Evolutionary conservation across 2,329 filamentous ascomycete genomes (phyloP).

Genomic region (Dactylellina haptotyla): DNA sequence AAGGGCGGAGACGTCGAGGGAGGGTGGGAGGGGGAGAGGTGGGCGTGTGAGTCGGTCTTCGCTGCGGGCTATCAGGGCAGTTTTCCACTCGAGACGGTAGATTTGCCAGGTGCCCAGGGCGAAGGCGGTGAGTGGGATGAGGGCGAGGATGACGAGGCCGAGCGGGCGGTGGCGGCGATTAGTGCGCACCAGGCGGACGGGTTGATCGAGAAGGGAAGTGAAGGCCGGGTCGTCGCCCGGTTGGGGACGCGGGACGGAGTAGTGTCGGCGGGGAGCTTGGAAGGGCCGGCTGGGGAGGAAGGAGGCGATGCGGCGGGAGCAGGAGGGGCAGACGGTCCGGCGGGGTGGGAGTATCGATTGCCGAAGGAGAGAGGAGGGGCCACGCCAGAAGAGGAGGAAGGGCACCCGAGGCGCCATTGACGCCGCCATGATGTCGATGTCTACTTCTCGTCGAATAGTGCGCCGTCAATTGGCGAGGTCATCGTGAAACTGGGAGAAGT

Average conservation of each 20-base stretch:
- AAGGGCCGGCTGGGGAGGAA: constrained; percentile 17
- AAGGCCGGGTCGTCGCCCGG: constrained; percentile 37
- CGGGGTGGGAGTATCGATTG: not conserved
- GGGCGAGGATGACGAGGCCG: constrained; percentile 80
- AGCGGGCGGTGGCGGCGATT: constrained; percentile 75
- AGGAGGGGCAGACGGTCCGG: constrained; percentile 29
- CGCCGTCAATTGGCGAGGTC: constrained; percentile 7
- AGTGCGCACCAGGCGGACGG: constrained; percentile 79
- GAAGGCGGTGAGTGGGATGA: constrained; percentile 93
- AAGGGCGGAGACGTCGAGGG: constrained; percentile 81
- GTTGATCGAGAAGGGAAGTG: constrained; percentile 82
- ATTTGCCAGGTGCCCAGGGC: constrained; percentile 94
- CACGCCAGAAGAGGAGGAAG: constrained; percentile 10
- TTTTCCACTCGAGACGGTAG: constrained; percentile 91
- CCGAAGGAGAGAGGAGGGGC: not conserved
- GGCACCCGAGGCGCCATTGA: constrained; percentile 9
- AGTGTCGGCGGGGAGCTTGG: not conserved
- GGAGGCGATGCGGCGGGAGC: constrained; percentile 35
- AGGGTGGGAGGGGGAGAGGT: constrained; percentile 84
- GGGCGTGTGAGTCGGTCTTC: constrained; percentile 78
- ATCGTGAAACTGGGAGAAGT: not conserved
- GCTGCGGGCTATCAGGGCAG: constrained; percentile 86
- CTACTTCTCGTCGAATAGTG: constrained; percentile 1
- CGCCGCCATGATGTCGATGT: constrained; percentile 15
- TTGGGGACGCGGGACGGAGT: constrained; percentile 7